Evolutionary conservation across 2,329 filamentous ascomycete genomes (phyloP).

Genomic region (Colletotrichum shisoi): DNA sequence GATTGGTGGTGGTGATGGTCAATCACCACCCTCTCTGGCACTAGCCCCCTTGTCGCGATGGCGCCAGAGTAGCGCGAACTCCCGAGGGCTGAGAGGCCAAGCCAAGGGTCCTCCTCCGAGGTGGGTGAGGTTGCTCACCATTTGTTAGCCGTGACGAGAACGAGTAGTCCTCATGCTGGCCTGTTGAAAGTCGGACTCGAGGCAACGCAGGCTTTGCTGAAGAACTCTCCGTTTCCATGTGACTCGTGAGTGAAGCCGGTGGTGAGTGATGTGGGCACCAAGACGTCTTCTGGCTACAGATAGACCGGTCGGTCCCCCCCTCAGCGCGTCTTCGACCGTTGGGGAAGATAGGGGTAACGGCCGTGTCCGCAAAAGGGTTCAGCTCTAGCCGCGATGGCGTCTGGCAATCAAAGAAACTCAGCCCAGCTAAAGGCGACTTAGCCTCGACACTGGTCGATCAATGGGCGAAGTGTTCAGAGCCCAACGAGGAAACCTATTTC

Average conservation of each 20-base stretch:
- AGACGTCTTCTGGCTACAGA: too few relatives aligned
- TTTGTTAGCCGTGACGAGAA: not conserved
- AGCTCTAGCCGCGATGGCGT: constrained; percentile 23
- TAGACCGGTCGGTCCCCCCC: not conserved
- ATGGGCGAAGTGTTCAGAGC: not conserved
- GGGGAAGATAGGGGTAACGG: not conserved
- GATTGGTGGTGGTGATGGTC: constrained; percentile 13
- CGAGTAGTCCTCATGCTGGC: not conserved
- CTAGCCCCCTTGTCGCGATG: constrained; percentile 23
- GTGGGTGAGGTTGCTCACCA: not conserved
- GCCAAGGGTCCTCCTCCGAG: not conserved
- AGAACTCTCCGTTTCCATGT: too few relatives aligned
- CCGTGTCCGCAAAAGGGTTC: constrained; percentile 11
- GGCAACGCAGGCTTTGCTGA: not conserved
- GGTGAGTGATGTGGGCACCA: not conserved
- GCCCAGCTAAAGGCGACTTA: not conserved
- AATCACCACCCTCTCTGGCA: constrained; percentile 17
- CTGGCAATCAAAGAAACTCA: constrained; percentile 15
- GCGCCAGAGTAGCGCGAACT: constrained; percentile 17
- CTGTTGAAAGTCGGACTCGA: too few relatives aligned
- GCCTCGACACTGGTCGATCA: not conserved
- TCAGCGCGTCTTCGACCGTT: constrained; percentile 5
- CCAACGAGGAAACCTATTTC: not conserved
- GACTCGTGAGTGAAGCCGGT: too few relatives aligned
- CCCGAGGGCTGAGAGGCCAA: constrained; percentile 14